phyloP scores from a whole-genome alignment of 2,329 filamentous ascomycete genomes.

The Thielaviopsis populi region DNA sequence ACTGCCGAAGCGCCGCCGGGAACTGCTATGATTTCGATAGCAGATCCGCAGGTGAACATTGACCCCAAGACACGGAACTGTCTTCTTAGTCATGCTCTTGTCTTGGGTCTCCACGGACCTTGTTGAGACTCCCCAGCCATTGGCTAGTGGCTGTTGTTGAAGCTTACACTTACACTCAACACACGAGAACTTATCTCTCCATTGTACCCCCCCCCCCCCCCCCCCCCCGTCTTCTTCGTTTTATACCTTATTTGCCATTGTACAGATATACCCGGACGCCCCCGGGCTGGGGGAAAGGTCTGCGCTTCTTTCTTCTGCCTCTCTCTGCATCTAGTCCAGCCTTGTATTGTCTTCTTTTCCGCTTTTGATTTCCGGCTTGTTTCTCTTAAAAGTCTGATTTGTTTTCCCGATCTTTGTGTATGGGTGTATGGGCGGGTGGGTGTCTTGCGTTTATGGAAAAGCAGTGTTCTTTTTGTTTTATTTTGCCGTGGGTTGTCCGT shows the following conservation, averaged over 20 bases:
- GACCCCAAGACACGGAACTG: not conserved
- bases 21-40: not conserved
- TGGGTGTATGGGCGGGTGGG: not conserved
- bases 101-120: not conserved
- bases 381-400: not conserved
- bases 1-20: not conserved
- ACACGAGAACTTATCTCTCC: not conserved
- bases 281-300: not conserved
- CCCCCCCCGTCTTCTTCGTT: not conserved
- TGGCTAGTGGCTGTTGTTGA: not conserved
- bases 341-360: not conserved
- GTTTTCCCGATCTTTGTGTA: not conserved
- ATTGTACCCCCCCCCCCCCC: not conserved
- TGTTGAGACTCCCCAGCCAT: not conserved
- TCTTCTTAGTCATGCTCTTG: not conserved
- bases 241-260: not conserved
- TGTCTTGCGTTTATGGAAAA: slow-evolving; percentile 7
- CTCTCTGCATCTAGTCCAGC: not conserved
- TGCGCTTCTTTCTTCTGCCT: not conserved
- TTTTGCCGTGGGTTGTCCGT: not conserved
- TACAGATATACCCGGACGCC: not conserved
- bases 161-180: no score
- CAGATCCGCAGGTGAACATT: not conserved
- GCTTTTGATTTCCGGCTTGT: not conserved
- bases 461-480: not conserved